Percentiles rank a stretch among this genome's conserved stretches.
These are phyloP conservation scores for Silene coronaria DNA, from an alignment of 179 eudicot genomes.

Conservation along the genomic window DNA sequence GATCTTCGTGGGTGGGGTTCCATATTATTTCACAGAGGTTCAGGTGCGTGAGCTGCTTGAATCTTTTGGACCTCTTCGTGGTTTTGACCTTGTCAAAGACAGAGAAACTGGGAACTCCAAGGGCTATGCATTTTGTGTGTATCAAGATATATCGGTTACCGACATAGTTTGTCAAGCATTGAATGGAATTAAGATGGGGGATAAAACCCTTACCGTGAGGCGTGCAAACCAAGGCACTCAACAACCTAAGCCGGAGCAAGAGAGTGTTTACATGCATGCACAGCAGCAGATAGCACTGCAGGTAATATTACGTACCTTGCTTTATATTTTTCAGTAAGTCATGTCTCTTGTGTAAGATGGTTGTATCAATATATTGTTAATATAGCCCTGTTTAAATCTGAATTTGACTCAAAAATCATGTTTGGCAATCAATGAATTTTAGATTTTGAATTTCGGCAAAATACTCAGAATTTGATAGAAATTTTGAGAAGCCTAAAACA, in stretches of 20 bases:
- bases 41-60: constrained; percentile 93
- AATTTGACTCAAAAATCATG: no score
- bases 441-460: no score
- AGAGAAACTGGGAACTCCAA: constrained; percentile 96
- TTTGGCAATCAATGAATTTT: no score
- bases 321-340: not conserved
- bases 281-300: constrained; percentile 94
- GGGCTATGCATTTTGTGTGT: constrained; percentile 98
- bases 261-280: constrained; percentile 77
- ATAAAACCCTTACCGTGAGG: constrained; percentile 75
- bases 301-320: constrained; percentile 33
- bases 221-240: constrained; percentile 89
- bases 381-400: no score
- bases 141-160: constrained; percentile 73
- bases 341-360: not conserved
- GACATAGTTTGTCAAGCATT: constrained; percentile 95
- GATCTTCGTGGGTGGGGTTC: constrained; percentile 93
- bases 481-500: no score
- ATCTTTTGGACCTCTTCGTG: constrained; percentile 83
- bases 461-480: no score
- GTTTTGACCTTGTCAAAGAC: constrained; percentile 96
- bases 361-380: not conserved
- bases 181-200: constrained; percentile 96
- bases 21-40: constrained; percentile 86
- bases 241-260: constrained; percentile 97